phyloP scores from a whole-genome alignment of 345 rosid species.

The Eucalyptus sp. region DNA sequence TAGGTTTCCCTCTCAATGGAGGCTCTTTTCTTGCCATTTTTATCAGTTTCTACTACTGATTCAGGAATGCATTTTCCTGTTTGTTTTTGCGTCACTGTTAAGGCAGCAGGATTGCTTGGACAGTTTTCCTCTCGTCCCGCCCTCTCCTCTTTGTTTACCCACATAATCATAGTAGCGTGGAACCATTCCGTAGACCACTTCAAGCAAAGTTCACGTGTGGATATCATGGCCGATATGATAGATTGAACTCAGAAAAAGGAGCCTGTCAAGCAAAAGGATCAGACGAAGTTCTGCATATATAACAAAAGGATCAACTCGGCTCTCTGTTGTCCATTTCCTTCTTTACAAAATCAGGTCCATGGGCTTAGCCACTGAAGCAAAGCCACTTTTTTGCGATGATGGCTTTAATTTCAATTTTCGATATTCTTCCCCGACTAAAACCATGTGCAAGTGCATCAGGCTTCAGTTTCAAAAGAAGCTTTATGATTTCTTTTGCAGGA shows the following conservation, averaged over 20 bases:
- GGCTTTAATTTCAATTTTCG: too few relatives aligned
- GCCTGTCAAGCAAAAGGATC: background rate
- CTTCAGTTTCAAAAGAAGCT: too few relatives aligned
- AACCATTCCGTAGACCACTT: background rate
- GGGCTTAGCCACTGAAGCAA: background rate
- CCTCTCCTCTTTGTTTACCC: background rate
- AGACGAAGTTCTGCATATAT: background rate
- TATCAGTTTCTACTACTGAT: background rate
- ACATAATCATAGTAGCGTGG: background rate
- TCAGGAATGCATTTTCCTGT: background rate
- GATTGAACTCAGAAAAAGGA: background rate
- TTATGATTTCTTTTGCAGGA: too few relatives aligned
- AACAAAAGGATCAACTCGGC: too few relatives aligned
- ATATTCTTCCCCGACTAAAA: too few relatives aligned
- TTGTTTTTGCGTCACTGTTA: background rate
- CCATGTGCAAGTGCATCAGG: too few relatives aligned
- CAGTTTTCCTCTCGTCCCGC: background rate
- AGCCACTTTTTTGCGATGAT: too few relatives aligned
- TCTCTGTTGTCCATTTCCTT: too few relatives aligned
- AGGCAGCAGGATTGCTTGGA: background rate
- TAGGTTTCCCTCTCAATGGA: background rate
- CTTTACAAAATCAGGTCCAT: background rate
- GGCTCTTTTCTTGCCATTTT: background rate
- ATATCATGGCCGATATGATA: too few relatives aligned
- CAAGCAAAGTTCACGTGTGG: background rate